phyloP scores from a whole-genome alignment of 192 early-diverging fungal genomes.

The Backusella tarrabulga region DNA sequence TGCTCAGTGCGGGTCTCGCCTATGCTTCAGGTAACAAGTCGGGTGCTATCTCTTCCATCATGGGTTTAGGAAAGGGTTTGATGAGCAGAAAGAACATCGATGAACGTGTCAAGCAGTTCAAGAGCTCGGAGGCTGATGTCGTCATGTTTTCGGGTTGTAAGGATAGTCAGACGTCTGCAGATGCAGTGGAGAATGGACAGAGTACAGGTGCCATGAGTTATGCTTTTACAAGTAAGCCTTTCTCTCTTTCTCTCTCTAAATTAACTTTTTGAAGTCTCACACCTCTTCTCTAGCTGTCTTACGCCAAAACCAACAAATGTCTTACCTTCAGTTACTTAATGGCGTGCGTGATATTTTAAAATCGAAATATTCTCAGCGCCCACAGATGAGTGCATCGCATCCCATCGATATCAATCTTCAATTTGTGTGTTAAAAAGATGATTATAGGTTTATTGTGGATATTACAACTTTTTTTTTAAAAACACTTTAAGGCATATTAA shows the following conservation, averaged over 20 bases:
- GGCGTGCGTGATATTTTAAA: conserved; percentile 64
- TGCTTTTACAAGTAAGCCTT: conserved; percentile 59
- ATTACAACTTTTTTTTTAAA: too few relatives aligned
- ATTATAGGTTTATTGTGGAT: too few relatives aligned
- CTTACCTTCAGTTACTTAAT: conserved; percentile 73
- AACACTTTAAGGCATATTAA: too few relatives aligned
- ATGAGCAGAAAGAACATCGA: conserved; percentile 33
- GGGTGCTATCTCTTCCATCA: conserved; percentile 39
- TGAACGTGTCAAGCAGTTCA: conserved; percentile 27
- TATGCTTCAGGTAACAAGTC: conserved; percentile 48
- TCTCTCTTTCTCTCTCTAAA: neutral
- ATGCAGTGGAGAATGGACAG: conserved; percentile 56
- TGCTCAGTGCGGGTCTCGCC: conserved; percentile 46
- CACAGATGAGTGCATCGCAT: conserved; percentile 71
- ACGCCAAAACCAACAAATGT: conserved; percentile 53
- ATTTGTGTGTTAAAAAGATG: conserved; percentile 23
- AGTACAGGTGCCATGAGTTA: conserved; percentile 77
- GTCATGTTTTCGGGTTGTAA: conserved; percentile 85
- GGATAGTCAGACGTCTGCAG: conserved; percentile 80
- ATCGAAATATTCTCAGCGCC: conserved; percentile 69
- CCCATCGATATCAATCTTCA: conserved; percentile 48
- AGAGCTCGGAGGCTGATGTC: conserved; percentile 63
- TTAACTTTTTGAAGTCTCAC: neutral
- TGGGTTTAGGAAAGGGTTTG: conserved; percentile 49
- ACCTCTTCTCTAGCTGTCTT: conserved; percentile 35